Evolutionary conservation across 768 basidiomycete species (phyloP), one percentile per base, ranked within the genome.

Genomic region (Gloeophyllum trabeum): DNA sequence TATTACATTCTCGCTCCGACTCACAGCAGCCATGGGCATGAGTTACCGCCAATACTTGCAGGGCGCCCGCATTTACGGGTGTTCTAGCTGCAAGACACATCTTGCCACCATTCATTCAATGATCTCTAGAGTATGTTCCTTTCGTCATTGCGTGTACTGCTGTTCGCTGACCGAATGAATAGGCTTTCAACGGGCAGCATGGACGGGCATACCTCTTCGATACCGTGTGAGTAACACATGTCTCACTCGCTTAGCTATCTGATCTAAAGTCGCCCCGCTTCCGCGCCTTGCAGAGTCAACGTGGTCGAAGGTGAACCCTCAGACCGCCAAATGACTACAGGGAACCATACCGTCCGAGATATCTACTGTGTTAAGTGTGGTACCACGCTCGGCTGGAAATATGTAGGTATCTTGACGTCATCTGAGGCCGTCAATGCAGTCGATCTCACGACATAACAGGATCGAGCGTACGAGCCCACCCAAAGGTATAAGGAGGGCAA

Each of bases 401-500:
- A 99, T 61, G 96, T 89, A 58, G 60, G 81, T 67, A 13, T n/a
- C 10, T 24, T 37, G 13, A 7, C 22, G 14, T 35, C 5, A 7
- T 24, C 24, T 16, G 26, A 4, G 34, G 41, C 46, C 48, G 28
- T 32, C 28, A n/a, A n/a, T 16, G 28, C 28, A 32, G 10, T 32
- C 16, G 16, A 32, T n/a, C 28, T 10, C 28, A 10, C 28, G 28
- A 40, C 16, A 40, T 39, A n/a, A 36, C 54, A 96, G 94, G 94
- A 96, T 60, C 78, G 78, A 43, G 94, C 94, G 13, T 96, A 80
- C 57, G 93, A 97, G 56, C 57, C 70, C 7, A 73, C 79, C 5
- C 93, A 99, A 73, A 89, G 84, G 62, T 99, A 98, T 72, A 99
- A 99, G 59, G 94, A 99, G 67, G 91, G 92, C 57, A 92, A 92